Conservation (phyloP, 1,139 yeast genomes). For the Debaryomycetaceae sp. region DNA sequence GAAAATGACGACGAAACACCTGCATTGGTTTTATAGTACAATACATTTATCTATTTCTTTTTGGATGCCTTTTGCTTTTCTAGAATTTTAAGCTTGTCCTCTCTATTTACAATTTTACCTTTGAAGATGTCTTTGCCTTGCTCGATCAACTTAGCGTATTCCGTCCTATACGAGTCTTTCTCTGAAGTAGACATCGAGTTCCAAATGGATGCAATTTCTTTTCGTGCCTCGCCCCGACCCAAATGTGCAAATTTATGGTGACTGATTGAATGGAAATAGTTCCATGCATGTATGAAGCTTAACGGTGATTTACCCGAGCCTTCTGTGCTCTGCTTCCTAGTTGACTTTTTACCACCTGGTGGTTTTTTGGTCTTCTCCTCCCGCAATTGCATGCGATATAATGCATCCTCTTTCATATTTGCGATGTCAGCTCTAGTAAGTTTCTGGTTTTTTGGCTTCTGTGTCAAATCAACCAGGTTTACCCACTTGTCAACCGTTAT, state of each 20-base stretch:
- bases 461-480: constrained; percentile 6
- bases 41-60: constrained; percentile 1
- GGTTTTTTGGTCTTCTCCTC: constrained; percentile 1
- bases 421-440: constrained; percentile 15
- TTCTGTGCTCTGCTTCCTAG: constrained; percentile 6
- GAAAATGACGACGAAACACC: constrained; percentile 30
- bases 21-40: constrained; percentile 14
- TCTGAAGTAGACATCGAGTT: constrained; percentile 19
- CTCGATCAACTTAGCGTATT: constrained; percentile 25
- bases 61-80: constrained; percentile 2
- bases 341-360: constrained; percentile 2
- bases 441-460: constrained; percentile 20
- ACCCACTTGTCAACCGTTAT: constrained; percentile 25
- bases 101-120: constrained; percentile 27
- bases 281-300: constrained; percentile 34
- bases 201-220: constrained; percentile 25
- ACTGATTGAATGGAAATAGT: constrained; percentile 23
- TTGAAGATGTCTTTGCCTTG: constrained; percentile 29
- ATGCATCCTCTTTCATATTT: constrained; percentile 16
- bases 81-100: constrained; percentile 13
- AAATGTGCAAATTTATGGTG: constrained; percentile 12
- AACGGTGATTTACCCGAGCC: constrained; percentile 10
- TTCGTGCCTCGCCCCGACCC: constrained; percentile 13
- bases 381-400: constrained; percentile 23
- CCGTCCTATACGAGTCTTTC: constrained; percentile 22